These are phyloP conservation scores for Gracilaria caudata DNA, from an alignment of 23 red algal genomes.

Conservation along the genomic window DNA sequence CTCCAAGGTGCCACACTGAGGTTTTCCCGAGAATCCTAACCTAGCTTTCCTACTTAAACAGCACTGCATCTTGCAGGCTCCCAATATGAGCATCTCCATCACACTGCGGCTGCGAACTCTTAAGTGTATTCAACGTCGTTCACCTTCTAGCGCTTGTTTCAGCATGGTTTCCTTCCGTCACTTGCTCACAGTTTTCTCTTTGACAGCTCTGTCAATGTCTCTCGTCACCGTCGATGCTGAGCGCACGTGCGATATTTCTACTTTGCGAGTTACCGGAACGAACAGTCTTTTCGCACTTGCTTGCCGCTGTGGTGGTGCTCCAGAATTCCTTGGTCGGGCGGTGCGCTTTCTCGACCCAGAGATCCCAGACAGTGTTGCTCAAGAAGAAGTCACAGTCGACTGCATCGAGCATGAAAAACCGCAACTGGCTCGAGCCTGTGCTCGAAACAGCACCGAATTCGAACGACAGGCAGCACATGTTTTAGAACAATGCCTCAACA, in stretches of 20 bases:
- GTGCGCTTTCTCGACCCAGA: slow-evolving; percentile 34
- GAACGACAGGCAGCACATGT: slow-evolving; percentile 36
- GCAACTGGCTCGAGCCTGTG: slow-evolving; percentile 13
- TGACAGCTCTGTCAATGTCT: no score
- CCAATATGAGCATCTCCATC: no score
- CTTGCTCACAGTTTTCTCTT: no score
- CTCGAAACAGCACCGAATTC: background rate
- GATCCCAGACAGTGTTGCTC: slow-evolving; percentile 22
- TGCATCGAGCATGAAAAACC: slow-evolving; percentile 37
- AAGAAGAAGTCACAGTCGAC: slow-evolving; percentile 35
- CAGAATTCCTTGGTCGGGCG: slow-evolving; percentile 22
- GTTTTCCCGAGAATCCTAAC: no score
- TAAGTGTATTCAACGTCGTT: no score
- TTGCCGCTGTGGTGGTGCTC: slow-evolving; percentile 25
- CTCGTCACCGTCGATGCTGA: background rate
- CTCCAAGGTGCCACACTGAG: no score
- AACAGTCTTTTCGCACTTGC: slow-evolving; percentile 49
- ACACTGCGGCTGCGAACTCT: no score
- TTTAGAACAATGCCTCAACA: slow-evolving; percentile 8
- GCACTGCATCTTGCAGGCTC: no score
- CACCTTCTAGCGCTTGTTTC: no score
- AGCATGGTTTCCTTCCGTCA: no score
- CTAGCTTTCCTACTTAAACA: no score
- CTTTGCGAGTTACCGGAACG: slow-evolving; percentile 30
- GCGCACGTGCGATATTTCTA: slow-evolving; percentile 10